Evolutionary conservation across 2,329 filamentous ascomycete genomes (phyloP).

Genomic region (Exophiala xenobiotica): DNA sequence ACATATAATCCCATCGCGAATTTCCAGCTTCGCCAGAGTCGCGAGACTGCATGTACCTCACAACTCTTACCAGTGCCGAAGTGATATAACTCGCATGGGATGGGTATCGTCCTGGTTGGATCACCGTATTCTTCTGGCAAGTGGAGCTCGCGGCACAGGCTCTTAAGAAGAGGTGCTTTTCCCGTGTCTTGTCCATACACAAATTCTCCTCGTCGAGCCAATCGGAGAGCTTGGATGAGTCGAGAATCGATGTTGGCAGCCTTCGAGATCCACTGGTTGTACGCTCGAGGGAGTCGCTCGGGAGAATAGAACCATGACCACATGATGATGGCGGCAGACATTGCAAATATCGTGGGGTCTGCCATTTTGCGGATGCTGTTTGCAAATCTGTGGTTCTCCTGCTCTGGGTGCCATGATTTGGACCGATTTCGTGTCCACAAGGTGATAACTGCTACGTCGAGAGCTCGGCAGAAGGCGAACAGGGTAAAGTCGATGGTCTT

Average conservation of each 20-base stretch:
- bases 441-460: constrained; percentile 68
- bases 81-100: constrained; percentile 82
- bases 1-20: constrained; percentile 77
- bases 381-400: constrained; percentile 39
- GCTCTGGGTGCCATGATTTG: constrained; percentile 20
- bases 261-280: constrained; percentile 78
- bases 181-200: constrained; percentile 73
- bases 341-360: constrained; percentile 70
- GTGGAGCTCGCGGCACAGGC: constrained; percentile 70
- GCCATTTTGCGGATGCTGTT: constrained; percentile 45
- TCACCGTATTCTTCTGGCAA: constrained; percentile 72
- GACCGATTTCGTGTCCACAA: constrained; percentile 57
- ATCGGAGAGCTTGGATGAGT: constrained; percentile 70
- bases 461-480: constrained; percentile 70
- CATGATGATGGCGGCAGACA: constrained; percentile 75
- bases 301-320: constrained; percentile 84
- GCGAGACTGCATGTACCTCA: constrained; percentile 68
- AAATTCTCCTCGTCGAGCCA: constrained; percentile 62
- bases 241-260: constrained; percentile 73
- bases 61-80: constrained; percentile 73
- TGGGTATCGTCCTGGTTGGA: constrained; percentile 65
- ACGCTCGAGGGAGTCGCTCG: constrained; percentile 66
- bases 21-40: constrained; percentile 67
- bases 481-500: constrained; percentile 78
- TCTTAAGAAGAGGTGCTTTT: constrained; percentile 64